These are phyloP conservation scores for Cercospora berteroae DNA, from an alignment of 2,329 filamentous ascomycete genomes.

Conservation along the genomic window DNA sequence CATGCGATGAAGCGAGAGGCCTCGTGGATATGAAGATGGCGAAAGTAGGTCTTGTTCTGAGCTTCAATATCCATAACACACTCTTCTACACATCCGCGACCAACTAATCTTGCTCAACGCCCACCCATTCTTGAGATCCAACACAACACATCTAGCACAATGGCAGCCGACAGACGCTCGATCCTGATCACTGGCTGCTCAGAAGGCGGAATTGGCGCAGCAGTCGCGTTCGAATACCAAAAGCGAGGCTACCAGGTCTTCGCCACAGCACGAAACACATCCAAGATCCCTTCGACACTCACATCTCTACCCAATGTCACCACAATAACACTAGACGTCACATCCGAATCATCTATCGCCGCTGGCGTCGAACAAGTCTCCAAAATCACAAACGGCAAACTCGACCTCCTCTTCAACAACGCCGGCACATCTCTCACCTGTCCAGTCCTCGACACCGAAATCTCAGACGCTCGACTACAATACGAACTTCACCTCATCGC, in stretches of 20 bases:
- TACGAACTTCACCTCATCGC: conserved; percentile 54
- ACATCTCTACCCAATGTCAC: conserved; percentile 14
- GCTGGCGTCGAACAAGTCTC: conserved; percentile 35
- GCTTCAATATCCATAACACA: neutral
- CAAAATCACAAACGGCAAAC: conserved; percentile 31
- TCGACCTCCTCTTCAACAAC: conserved; percentile 52
- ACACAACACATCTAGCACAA: neutral
- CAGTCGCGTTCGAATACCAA: conserved; percentile 42
- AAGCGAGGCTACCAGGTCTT: conserved; percentile 32
- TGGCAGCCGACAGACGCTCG: neutral
- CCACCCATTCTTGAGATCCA: neutral
- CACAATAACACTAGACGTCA: conserved; percentile 45
- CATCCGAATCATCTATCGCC: conserved; percentile 39
- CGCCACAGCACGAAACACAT: conserved; percentile 18
- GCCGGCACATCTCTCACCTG: conserved; percentile 40
- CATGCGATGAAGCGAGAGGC: neutral
- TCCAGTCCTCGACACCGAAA: conserved; percentile 28
- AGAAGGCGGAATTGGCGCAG: conserved; percentile 44
- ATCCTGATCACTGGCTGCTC: conserved; percentile 37
- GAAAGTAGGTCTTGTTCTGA: neutral
- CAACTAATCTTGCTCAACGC: neutral
- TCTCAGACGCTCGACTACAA: conserved; percentile 47
- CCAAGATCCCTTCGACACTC: conserved; percentile 33
- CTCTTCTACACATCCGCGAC: neutral
- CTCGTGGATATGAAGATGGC: neutral